phyloP scores from a whole-genome alignment of 108 stramenopile genomes.

The Stephanodiscus triporus region DNA sequence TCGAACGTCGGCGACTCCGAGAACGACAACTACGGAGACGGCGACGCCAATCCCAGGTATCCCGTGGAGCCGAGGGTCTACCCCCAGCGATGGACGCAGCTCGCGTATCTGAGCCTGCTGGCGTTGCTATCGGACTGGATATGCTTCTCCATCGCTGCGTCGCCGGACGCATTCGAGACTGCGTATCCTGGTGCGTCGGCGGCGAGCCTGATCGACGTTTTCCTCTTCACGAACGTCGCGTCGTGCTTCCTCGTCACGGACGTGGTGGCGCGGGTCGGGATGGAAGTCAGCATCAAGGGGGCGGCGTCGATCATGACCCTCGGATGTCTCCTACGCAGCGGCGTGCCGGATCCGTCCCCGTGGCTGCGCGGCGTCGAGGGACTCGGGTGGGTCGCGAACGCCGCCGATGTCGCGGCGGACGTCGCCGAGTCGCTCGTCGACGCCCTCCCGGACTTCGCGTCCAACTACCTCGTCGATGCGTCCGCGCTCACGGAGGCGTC shows the following conservation, averaged over 20 bases:
- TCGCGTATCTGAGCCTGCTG: conserved; percentile 53
- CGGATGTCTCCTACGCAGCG: conserved; percentile 47
- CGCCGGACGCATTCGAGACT: conserved; percentile 37
- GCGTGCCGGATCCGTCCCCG: conserved; percentile 20
- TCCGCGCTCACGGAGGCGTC: conserved; percentile 35
- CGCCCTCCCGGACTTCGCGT: conserved; percentile 37
- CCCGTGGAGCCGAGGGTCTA: conserved; percentile 40
- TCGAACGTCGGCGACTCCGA: background rate
- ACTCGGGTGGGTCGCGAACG: background rate
- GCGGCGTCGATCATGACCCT: conserved; percentile 48
- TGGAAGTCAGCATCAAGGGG: conserved; percentile 46
- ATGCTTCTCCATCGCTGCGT: conserved; percentile 58
- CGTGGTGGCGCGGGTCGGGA: conserved; percentile 43
- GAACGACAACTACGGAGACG: background rate
- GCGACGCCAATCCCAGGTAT: background rate
- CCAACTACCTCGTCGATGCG: conserved; percentile 26
- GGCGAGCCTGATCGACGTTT: conserved; percentile 51
- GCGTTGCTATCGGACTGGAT: conserved; percentile 59
- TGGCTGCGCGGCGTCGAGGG: conserved; percentile 9
- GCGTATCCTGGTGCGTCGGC: conserved; percentile 48
- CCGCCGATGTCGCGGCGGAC: conserved; percentile 4
- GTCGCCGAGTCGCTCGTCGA: conserved; percentile 23
- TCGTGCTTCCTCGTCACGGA: conserved; percentile 59
- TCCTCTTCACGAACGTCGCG: conserved; percentile 53
- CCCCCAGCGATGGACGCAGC: conserved; percentile 50